Conservation (phyloP, 805 yeast species). For the Yamadazyma paraphyllophila region DNA sequence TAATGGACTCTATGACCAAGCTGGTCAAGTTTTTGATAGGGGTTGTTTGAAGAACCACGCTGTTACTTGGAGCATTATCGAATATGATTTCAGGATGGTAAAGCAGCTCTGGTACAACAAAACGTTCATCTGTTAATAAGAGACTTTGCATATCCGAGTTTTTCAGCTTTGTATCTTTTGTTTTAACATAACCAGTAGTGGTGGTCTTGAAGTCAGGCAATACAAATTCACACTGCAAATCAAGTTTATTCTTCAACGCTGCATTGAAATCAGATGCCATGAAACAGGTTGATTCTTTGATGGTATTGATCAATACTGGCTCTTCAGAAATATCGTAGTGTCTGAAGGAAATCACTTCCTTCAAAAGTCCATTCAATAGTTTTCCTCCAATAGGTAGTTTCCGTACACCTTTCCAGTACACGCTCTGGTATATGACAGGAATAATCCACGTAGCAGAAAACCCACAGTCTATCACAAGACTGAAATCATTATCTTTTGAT, state of each 20-base stretch:
- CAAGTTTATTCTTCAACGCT: conserved; percentile 39
- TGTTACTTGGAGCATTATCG: conserved; percentile 32
- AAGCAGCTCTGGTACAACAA: conserved; percentile 80
- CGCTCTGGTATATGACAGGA: conserved; percentile 78
- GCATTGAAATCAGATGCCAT: conserved; percentile 58
- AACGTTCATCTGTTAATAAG: conserved; percentile 76
- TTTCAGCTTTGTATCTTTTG: conserved; percentile 25
- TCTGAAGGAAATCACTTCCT: conserved; percentile 83
- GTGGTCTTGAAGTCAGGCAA: conserved; percentile 86
- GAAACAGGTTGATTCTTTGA: conserved; percentile 76
- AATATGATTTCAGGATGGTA: conserved; percentile 76
- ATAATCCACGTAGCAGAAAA: conserved; percentile 82
- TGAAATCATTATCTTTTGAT: conserved; percentile 50
- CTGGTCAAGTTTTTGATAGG: conserved; percentile 77
- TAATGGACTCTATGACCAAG: conserved; percentile 65
- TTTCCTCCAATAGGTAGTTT: conserved; percentile 87
- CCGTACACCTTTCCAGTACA: conserved; percentile 72
- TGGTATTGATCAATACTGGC: conserved; percentile 74
- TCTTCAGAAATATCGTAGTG: conserved; percentile 95
- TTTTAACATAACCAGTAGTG: conserved; percentile 65
- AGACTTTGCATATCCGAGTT: conserved; percentile 58
- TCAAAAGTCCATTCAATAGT: conserved; percentile 72
- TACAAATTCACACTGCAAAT: conserved; percentile 62
- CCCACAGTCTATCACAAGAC: conserved; percentile 83
- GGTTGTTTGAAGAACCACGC: conserved; percentile 32